These are phyloP conservation scores for Leccinum uliginosum DNA, from an alignment of 768 basidiomycete genomes.

Conservation along the genomic window DNA sequence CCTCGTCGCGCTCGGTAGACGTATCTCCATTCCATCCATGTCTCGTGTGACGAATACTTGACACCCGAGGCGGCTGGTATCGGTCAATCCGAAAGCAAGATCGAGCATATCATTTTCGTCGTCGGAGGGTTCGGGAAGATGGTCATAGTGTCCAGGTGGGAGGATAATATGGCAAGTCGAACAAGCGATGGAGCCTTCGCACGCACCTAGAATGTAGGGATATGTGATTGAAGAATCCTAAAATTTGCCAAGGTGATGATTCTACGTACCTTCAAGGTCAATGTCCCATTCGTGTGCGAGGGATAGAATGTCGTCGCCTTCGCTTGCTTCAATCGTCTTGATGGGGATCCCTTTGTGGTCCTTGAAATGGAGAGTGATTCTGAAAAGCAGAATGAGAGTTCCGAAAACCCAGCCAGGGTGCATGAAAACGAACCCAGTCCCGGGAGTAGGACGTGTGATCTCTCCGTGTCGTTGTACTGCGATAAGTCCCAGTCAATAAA, in stretches of 20 bases:
- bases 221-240: not conserved
- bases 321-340: constrained; percentile 87
- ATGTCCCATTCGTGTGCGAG: constrained; percentile 95
- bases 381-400: constrained; percentile 27
- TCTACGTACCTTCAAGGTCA: constrained; percentile 80
- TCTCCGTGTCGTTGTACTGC: constrained; percentile 41
- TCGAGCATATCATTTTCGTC: constrained; percentile 99
- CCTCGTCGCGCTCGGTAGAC: constrained; percentile 83
- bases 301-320: constrained; percentile 88
- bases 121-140: constrained; percentile 88
- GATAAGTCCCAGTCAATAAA: not conserved
- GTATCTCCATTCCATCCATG: constrained; percentile 82
- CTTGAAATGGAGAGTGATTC: constrained; percentile 87
- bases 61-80: constrained; percentile 82
- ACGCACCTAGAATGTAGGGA: constrained; percentile 63
- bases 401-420: not conserved
- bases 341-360: constrained; percentile 81
- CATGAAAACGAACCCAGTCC: constrained; percentile 54
- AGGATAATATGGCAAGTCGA: constrained; percentile 94
- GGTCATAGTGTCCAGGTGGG: constrained; percentile 63
- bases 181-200: constrained; percentile 94
- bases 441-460: constrained; percentile 58
- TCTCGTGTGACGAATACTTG: constrained; percentile 76
- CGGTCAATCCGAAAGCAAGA: constrained; percentile 95
- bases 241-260: not conserved